Evolutionary conservation across 1,284 basidiomycete species (phyloP).

Genomic region (Mycena citricolor): DNA sequence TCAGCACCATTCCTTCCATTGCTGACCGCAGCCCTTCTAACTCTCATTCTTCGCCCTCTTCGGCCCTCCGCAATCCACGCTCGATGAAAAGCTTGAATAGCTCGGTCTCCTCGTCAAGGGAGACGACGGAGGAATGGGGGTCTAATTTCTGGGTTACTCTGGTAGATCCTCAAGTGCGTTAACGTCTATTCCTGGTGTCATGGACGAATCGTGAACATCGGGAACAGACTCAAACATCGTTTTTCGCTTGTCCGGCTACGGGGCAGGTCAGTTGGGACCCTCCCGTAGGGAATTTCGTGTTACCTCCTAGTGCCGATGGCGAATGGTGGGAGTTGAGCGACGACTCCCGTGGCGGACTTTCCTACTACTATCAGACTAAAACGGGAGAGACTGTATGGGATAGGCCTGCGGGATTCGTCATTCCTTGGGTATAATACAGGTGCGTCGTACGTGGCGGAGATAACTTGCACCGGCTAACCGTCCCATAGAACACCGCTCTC

Average conservation of each 20-base stretch:
- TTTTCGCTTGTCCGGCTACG: constrained; percentile 91
- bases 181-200: constrained; percentile 16
- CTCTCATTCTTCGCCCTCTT: constrained; percentile 22
- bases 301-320: constrained; percentile 82
- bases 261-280: constrained; percentile 93
- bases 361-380: constrained; percentile 93
- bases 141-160: constrained; percentile 87
- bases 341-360: constrained; percentile 68
- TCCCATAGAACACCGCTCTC: constrained; percentile 65
- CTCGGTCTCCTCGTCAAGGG: constrained; percentile 31
- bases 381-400: constrained; percentile 89
- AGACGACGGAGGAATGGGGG: constrained; percentile 62
- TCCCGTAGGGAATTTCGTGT: constrained; percentile 48
- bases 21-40: constrained; percentile 10
- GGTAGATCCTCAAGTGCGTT: constrained; percentile 72
- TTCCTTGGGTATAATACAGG: constrained; percentile 89
- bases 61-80: constrained; percentile 26
- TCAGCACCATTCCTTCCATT: constrained; percentile 12
- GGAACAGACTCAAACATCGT: constrained; percentile 71
- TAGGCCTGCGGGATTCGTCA: constrained; percentile 77
- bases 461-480: too few species aligned
- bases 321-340: constrained; percentile 96
- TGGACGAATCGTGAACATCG: too few species aligned
- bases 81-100: constrained; percentile 28
- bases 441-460: too few species aligned